Base-by-base conservation (phyloP, 2,329 filamentous ascomycete species). In the Pestalotiopsis sp. region DNA sequence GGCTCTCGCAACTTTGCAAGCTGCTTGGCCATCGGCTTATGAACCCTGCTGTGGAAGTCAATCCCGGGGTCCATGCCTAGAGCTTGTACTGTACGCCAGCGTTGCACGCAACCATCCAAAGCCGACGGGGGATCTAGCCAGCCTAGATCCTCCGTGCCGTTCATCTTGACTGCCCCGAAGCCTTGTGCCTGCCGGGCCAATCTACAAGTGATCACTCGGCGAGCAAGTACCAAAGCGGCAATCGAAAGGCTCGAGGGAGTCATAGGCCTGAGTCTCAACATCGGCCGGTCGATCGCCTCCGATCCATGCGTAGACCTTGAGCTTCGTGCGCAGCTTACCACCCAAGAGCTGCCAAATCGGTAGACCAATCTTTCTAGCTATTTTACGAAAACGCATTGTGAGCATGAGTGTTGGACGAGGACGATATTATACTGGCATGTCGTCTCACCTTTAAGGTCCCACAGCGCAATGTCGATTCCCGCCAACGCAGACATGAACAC, bases 401-500 rank as follows among this genome's bases (percentile, higher is more conserved):
- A 61, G 27, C 17, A n/a, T 25, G 4, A 5, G 6, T 31, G n/a
- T 38, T 4, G 39, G 14, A 7, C 7, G 31, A 27, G 39, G 39
- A 41, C 14, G 39, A 14, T 41, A 1, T 14, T 14, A 3, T 14
- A 41, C 39, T 14, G 12, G 31, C 27, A 13, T 14, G 27, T 17
- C 20, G 11, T 39, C 49, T 39, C 68, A 81, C 83, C 83, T 82
- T 94, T 94, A 23, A 94, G 81, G 79, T 94, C 92, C 92, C 92
- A 95, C 0, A 94, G 81, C 0, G 92, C 92, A 77, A 95, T 95
- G 75, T 95, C 92, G 65, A 95, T 88, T 2, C 93, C 93, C 0
- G 91, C 88, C 17, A 95, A 80, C 0, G 92, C 93, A 72, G 89
- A 92, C 92, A 95, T 94, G 72, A 95, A 91, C 11, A 95, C 92